Percentiles rank a stretch among this genome's conserved stretches.
These are phyloP conservation scores for Clathrospora elynae DNA, from an alignment of 2,329 filamentous ascomycete species.

Conservation along the genomic window DNA sequence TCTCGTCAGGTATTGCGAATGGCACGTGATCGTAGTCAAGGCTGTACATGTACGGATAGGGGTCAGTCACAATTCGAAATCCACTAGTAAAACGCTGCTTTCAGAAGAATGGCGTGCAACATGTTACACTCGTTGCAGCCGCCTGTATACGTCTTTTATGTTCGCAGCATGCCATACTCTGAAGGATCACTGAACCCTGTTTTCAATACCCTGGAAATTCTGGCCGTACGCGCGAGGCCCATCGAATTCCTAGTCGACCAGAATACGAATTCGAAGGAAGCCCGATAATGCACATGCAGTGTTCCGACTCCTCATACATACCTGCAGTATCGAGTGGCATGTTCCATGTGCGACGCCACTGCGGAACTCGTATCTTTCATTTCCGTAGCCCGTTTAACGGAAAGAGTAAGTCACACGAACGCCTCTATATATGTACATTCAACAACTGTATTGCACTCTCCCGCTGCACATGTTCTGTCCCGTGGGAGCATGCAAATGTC, in stretches of 20 bases:
- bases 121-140: too few relatives aligned
- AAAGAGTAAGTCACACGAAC: neutral
- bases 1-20: slow-evolving; percentile 30
- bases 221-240: neutral
- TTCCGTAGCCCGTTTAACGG: neutral
- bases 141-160: too few relatives aligned
- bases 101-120: too few relatives aligned
- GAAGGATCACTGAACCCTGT: too few relatives aligned
- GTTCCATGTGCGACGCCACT: neutral
- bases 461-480: neutral
- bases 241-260: neutral
- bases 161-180: too few relatives aligned
- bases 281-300: slow-evolving; percentile 1
- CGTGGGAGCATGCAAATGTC: neutral
- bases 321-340: too few relatives aligned
- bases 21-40: slow-evolving; percentile 24
- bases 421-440: neutral
- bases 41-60: slow-evolving; percentile 2
- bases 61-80: neutral
- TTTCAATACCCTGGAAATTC: too few relatives aligned
- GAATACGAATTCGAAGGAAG: slow-evolving; percentile 1
- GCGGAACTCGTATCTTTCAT: neutral
- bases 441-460: neutral
- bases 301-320: too few relatives aligned
- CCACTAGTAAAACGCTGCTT: neutral